Evolutionary conservation across 176 grass and related monocot species (phyloP).

Genomic region (Oryza meyeriana): DNA sequence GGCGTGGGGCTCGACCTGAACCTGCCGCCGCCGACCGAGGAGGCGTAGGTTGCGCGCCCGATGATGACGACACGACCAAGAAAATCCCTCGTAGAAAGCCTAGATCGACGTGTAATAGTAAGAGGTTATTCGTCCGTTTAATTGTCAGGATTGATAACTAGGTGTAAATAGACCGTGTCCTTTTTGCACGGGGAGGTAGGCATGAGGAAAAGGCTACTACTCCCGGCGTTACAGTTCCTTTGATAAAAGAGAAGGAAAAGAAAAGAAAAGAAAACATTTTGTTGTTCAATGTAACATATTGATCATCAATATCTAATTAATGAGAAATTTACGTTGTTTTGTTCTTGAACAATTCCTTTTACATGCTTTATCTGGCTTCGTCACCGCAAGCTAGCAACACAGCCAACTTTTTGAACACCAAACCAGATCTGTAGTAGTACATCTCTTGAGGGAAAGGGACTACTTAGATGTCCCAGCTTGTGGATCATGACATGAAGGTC

Average conservation of each 20-base stretch:
- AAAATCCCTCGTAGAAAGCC: constrained; percentile 10
- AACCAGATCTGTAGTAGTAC: not conserved
- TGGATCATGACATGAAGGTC: not conserved
- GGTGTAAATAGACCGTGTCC: constrained; percentile 56
- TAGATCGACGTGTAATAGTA: constrained; percentile 35
- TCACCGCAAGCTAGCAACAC: not conserved
- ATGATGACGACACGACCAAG: not conserved
- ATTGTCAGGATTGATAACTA: constrained; percentile 37
- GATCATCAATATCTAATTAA: constrained; percentile 22
- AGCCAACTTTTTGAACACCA: not conserved
- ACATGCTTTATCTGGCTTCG: not conserved
- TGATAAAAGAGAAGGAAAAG: not conserved
- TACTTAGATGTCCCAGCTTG: not conserved
- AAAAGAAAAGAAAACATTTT: not conserved
- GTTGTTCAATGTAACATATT: constrained; percentile 29
- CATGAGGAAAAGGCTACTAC: not conserved
- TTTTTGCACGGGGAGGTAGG: constrained; percentile 45
- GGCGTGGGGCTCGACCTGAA: constrained; percentile 72
- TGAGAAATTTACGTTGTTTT: constrained; percentile 6
- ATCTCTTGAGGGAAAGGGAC: not conserved
- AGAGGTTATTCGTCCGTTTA: constrained; percentile 41
- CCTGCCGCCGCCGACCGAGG: constrained; percentile 58
- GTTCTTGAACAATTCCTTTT: not conserved
- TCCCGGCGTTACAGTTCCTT: constrained; percentile 38
- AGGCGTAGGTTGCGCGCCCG: constrained; percentile 23